Percentiles rank a stretch among this genome's conserved stretches.
phyloP scores from a whole-genome alignment of 495 filamentous ascomycete genomes.

The Neurospora terricola region DNA sequence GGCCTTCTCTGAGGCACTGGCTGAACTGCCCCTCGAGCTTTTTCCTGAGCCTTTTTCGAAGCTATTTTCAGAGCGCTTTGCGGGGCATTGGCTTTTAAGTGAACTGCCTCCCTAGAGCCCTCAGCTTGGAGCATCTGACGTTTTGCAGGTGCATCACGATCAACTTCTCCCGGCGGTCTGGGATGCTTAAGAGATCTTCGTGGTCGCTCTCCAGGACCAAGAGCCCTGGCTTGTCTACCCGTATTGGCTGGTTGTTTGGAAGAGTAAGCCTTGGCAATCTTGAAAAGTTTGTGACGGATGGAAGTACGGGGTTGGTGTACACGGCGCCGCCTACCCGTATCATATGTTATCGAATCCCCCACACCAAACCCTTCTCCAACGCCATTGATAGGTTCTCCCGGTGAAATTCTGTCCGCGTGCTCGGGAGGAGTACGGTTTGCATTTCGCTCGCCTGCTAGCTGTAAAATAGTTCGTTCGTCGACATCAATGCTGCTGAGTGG shows the following conservation, averaged over 20 bases:
- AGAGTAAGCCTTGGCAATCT: neutral
- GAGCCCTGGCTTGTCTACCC: neutral
- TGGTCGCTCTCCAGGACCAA: neutral
- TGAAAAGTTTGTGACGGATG: neutral
- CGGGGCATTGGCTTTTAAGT: neutral
- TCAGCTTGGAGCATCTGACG: neutral
- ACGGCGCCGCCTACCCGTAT: neutral
- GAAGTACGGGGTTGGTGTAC: neutral
- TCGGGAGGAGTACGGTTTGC: neutral
- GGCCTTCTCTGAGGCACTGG: neutral
- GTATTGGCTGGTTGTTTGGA: neutral
- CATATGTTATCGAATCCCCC: conserved; percentile 9
- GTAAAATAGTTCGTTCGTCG: conserved; percentile 36
- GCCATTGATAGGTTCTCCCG: neutral
- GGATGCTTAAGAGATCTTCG: neutral
- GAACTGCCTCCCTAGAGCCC: neutral
- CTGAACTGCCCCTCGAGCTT: neutral
- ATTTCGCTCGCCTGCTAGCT: conserved; percentile 9
- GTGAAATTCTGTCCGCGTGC: neutral
- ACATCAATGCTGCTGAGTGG: conserved; percentile 29
- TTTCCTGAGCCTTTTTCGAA: neutral
- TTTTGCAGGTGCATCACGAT: neutral
- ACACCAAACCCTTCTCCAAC: conserved; percentile 12
- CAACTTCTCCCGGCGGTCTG: neutral
- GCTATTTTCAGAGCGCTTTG: neutral